Evolutionary conservation across 1,284 basidiomycete genomes (phyloP), one percentile per base, ranked within the genome.

Genomic region (Crepidotus sp.): DNA sequence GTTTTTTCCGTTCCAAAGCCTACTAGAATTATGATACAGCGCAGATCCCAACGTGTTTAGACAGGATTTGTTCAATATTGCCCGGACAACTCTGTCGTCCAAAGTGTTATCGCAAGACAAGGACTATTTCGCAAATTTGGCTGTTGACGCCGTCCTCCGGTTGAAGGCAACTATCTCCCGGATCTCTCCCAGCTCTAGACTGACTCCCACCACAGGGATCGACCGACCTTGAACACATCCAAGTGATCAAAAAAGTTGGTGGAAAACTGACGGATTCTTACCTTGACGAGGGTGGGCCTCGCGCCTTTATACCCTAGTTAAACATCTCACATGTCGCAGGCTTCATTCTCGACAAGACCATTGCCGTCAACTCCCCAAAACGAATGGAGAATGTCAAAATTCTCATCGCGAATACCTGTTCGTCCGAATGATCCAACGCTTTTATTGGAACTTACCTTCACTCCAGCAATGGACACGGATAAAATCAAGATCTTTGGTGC

Each of bases 401-500:
- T 54, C 69, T 99, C 51, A 96, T 99, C 54, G 92, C 95, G 47
- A 98, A 98, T 61, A 98, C 96, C 11, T 91, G 91, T 89, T 56
- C 52, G 85, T 66, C 11, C 7, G 27, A 17, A 9, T 27, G 35
- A 17, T 30, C 19, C 24, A 34, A 13, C 7, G 22, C 38, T 9
- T n/a, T 25, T 17, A 22, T 40, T 15, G 14, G 21, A 8, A 40
- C 18, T n/a, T 13, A 36, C 31, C 36, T 22, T 27, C 15, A n/a
- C 34, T 34, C 19, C 52, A 93, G 90, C 94, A 6, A 98, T 98
- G 96, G 95, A 98, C 69, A 98, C 96, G 24, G 96, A 98, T 70
- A 98, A 98, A 70, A 96, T 98, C 71, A 98, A 98, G 69, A 87
- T 98, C 46, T 98, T 98, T 58, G 96, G 95, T 40, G 95, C 96